Percentiles rank a stretch among this genome's conserved stretches.
Evolutionary conservation across 495 filamentous ascomycete species (phyloP).

Genomic region (Neurospora discreta): DNA sequence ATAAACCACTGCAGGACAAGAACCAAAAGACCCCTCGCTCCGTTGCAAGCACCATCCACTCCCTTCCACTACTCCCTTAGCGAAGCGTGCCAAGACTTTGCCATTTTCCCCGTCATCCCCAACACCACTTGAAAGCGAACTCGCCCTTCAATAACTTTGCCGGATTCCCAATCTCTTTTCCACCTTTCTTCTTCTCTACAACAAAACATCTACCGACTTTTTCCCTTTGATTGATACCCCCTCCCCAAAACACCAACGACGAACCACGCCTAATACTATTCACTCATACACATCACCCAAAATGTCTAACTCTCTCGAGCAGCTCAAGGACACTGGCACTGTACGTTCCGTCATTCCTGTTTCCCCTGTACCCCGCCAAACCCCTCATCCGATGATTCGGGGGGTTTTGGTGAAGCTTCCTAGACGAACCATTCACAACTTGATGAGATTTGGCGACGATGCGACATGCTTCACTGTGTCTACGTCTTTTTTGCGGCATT

Average conservation of each 20-base stretch:
- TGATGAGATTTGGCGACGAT: not conserved
- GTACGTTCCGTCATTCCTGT: constrained; percentile 43
- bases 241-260: not conserved
- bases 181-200: not conserved
- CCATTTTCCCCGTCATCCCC: not conserved
- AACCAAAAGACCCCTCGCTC: not conserved
- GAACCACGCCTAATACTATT: not conserved
- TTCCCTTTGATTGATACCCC: constrained; percentile 1
- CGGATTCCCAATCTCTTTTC: not conserved
- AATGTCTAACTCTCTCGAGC: constrained; percentile 84
- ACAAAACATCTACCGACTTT: not conserved
- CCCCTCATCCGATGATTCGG: constrained; percentile 10
- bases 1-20: not conserved
- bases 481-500: not conserved
- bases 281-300: constrained; percentile 16
- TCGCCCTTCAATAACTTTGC: not conserved
- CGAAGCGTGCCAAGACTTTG: not conserved
- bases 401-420: constrained; percentile 3
- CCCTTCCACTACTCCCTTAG: not conserved
- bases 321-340: constrained; percentile 93
- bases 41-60: not conserved
- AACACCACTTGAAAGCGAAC: not conserved
- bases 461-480: not conserved
- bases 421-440: not conserved
- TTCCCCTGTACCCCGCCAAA: constrained; percentile 26